These are phyloP conservation scores for Lachnellula occidentalis DNA, from an alignment of 2,329 filamentous ascomycete genomes.

Conservation along the genomic window DNA sequence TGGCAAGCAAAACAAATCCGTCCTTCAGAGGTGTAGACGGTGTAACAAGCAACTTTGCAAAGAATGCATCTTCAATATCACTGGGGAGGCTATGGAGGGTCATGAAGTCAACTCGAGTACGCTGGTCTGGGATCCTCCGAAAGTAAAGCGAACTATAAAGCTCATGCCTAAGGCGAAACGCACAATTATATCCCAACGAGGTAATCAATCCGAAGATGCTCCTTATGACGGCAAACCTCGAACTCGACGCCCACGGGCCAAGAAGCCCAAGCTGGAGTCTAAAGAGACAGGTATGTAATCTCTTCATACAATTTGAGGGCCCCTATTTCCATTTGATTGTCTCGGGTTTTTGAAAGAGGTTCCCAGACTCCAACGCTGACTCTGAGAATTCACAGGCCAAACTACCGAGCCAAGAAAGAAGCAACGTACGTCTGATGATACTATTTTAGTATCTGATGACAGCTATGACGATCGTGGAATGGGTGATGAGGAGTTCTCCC, in stretches of 20 bases:
- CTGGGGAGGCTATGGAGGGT: background rate
- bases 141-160: background rate
- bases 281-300: too few species aligned
- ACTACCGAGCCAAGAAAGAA: background rate
- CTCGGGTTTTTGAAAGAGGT: too few species aligned
- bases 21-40: slow-evolving; percentile 7
- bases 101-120: background rate
- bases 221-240: background rate
- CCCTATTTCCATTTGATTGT: too few species aligned
- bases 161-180: background rate
- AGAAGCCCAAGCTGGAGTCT: too few species aligned
- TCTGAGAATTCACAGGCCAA: background rate
- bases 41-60: slow-evolving; percentile 12
- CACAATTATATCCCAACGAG: too few species aligned
- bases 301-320: too few species aligned
- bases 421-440: background rate
- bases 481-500: background rate
- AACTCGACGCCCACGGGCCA: too few species aligned
- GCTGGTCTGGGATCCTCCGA: slow-evolving; percentile 4
- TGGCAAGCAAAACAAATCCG: background rate
- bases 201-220: background rate
- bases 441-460: background rate
- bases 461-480: background rate
- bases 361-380: too few species aligned
- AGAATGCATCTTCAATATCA: background rate